Evolutionary conservation across 352 stramenopile genomes (phyloP).

Genomic region (Thalassiosira allenii): DNA sequence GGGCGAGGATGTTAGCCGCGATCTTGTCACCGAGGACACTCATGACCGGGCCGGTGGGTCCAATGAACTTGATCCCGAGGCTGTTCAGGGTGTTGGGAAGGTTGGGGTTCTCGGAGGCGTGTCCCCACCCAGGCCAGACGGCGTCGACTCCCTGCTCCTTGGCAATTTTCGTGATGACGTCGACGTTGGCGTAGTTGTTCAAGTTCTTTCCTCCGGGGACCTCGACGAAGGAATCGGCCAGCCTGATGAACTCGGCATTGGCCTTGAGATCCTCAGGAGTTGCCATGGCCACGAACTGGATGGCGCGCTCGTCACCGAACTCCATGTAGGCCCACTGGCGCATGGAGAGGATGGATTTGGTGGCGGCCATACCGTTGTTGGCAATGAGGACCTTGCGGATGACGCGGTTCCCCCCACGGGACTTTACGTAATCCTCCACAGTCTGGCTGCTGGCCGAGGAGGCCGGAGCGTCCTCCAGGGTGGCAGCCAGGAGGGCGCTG

Average conservation of each 20-base stretch:
- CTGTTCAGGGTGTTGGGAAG: constrained; percentile 91
- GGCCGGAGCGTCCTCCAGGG: constrained; percentile 57
- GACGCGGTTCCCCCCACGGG: constrained; percentile 79
- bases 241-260: constrained; percentile 96
- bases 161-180: constrained; percentile 95
- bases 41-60: constrained; percentile 97
- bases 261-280: constrained; percentile 97
- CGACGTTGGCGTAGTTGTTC: constrained; percentile 99
- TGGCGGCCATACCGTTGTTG: constrained; percentile 99
- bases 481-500: constrained; percentile 61
- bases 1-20: constrained; percentile 99
- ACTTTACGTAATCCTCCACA: constrained; percentile 87
- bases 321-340: constrained; percentile 91
- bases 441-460: constrained; percentile 45
- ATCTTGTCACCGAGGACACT: constrained; percentile 99
- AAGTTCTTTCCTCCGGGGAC: constrained; percentile 97
- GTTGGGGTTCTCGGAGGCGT: constrained; percentile 98
- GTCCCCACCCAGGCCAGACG: constrained; percentile 95
- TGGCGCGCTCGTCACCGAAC: constrained; percentile 87
- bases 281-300: constrained; percentile 99
- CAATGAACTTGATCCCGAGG: constrained; percentile 98
- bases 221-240: constrained; percentile 95
- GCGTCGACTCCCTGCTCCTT: constrained; percentile 86
- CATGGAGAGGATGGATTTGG: constrained; percentile 99
- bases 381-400: constrained; percentile 90